phyloP scores from a whole-genome alignment of 345 rosid species.

The Salix caprea region DNA sequence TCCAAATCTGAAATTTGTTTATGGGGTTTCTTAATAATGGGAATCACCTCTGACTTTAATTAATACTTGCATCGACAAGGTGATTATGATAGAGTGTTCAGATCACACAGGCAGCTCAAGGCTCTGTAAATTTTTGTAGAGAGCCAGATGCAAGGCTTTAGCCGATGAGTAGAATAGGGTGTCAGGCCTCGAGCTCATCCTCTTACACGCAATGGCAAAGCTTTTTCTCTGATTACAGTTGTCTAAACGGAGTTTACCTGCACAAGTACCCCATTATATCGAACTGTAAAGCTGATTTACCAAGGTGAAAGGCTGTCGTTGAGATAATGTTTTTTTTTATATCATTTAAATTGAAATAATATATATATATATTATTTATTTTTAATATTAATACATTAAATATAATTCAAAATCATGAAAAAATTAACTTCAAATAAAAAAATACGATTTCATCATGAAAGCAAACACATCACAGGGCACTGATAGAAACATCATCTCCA shows the following conservation, averaged over 20 bases:
- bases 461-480: no score
- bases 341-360: no score
- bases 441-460: no score
- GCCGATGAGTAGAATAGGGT: constrained; percentile 1
- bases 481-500: no score
- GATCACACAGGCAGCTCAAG: neutral
- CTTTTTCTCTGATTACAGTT: neutral
- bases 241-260: neutral
- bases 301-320: neutral
- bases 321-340: no score
- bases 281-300: neutral
- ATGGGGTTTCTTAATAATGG: neutral
- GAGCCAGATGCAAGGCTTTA: neutral
- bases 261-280: neutral
- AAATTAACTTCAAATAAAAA: no score
- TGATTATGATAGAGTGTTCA: neutral
- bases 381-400: no score
- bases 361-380: no score
- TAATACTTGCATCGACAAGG: neutral
- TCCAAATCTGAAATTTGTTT: neutral
- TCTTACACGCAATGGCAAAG: neutral
- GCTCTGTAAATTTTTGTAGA: neutral
- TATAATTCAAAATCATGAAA: no score
- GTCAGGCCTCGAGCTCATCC: neutral
- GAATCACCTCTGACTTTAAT: neutral